These are phyloP conservation scores for Rubroboletus satanas DNA, from an alignment of 768 basidiomycete genomes.

Conservation along the genomic window DNA sequence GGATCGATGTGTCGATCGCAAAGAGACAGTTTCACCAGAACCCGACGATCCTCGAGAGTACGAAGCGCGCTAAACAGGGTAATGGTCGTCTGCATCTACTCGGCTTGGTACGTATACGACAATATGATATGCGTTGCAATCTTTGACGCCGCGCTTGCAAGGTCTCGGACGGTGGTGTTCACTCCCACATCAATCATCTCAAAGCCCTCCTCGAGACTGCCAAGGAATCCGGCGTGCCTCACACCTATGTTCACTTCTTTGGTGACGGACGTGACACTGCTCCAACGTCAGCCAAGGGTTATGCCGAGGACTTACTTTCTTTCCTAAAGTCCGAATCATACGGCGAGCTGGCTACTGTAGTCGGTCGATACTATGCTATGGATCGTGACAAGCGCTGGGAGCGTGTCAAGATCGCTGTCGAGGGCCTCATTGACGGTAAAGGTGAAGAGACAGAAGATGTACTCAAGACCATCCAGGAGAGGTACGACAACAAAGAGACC, in stretches of 20 bases:
- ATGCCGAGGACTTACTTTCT: slow-evolving; percentile 70
- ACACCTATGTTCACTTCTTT: slow-evolving; percentile 91
- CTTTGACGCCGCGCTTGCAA: slow-evolving; percentile 28
- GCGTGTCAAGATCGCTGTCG: slow-evolving; percentile 83
- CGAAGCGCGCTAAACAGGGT: slow-evolving; percentile 74
- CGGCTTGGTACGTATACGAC: slow-evolving; percentile 60
- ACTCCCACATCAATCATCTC: slow-evolving; percentile 89
- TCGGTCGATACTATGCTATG: slow-evolving; percentile 96
- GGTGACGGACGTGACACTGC: slow-evolving; percentile 95
- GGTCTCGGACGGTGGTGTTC: slow-evolving; percentile 96
- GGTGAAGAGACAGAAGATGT: slow-evolving; percentile 54
- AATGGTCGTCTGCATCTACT: slow-evolving; percentile 86
- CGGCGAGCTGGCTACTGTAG: slow-evolving; percentile 79
- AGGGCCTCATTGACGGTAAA: slow-evolving; percentile 72
- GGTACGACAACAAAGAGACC: slow-evolving; percentile 81
- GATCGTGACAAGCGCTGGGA: slow-evolving; percentile 98
- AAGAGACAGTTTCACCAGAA: slow-evolving; percentile 84
- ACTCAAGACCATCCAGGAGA: slow-evolving; percentile 63
- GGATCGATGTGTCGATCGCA: slow-evolving; percentile 89
- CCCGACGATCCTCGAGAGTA: slow-evolving; percentile 63
- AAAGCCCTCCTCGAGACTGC: slow-evolving; percentile 89
- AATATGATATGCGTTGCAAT: not conserved
- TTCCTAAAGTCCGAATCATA: slow-evolving; percentile 75
- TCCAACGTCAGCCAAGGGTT: slow-evolving; percentile 74
- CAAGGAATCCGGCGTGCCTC: slow-evolving; percentile 77